These are phyloP conservation scores for Monosporascus sp. DNA, from an alignment of 2,329 filamentous ascomycete species.

Conservation along the genomic window DNA sequence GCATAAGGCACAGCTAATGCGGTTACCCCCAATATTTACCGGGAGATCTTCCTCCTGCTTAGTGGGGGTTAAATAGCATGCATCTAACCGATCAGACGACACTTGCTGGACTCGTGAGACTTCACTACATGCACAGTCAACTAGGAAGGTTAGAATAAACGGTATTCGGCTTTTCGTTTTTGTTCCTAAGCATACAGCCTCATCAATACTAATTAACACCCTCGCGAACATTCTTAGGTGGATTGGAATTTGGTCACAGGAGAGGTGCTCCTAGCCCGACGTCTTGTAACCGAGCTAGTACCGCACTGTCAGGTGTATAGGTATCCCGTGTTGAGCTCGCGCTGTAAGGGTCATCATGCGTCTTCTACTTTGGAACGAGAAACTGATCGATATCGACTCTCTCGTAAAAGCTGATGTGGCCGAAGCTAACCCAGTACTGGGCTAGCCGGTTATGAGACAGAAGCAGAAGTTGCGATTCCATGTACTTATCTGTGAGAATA, in stretches of 20 bases:
- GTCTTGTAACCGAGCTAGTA: too few species aligned
- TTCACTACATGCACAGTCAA: too few species aligned
- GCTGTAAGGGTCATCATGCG: neutral
- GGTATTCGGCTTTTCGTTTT: too few species aligned
- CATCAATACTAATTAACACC: too few species aligned
- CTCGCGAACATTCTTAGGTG: too few species aligned
- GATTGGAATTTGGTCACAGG: too few species aligned
- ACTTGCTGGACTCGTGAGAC: too few species aligned
- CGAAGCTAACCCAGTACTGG: conserved; percentile 69
- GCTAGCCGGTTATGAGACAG: conserved; percentile 72
- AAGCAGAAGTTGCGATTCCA: conserved; percentile 70
- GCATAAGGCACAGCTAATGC: neutral
- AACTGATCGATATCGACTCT: conserved; percentile 55
- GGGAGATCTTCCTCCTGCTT: neutral
- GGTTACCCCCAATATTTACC: neutral
- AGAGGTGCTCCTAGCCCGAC: too few species aligned
- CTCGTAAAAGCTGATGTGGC: conserved; percentile 56
- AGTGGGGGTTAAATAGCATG: neutral
- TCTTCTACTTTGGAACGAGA: conserved; percentile 19
- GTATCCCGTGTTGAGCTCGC: neutral
- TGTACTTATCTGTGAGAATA: conserved; percentile 59
- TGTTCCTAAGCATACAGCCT: too few species aligned
- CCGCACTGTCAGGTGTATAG: too few species aligned
- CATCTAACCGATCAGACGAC: neutral
- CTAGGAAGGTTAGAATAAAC: too few species aligned